phyloP scores from a whole-genome alignment of 2,329 filamentous ascomycete genomes.

The Talaromyces amestolkiae region DNA sequence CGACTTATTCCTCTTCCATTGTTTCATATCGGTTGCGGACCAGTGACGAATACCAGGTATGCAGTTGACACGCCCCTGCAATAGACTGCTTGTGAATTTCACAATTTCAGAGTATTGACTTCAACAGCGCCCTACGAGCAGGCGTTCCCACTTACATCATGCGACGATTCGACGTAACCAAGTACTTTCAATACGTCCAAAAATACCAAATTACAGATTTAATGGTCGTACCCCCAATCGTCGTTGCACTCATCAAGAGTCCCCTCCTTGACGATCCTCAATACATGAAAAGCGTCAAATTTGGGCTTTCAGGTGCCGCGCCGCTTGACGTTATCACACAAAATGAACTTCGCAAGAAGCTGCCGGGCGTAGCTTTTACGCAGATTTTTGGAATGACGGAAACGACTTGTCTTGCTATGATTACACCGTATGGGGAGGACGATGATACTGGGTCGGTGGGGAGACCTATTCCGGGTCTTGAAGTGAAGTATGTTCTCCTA shows the following conservation, averaged over 20 bases:
- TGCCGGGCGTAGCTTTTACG: neutral
- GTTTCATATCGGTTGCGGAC: neutral
- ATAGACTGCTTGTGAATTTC: too few species aligned
- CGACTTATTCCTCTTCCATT: neutral
- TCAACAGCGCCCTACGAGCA: slow-evolving; percentile 54
- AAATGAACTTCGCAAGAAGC: neutral
- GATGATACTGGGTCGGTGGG: slow-evolving; percentile 53
- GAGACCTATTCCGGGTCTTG: slow-evolving; percentile 46
- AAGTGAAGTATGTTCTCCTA: slow-evolving; percentile 39
- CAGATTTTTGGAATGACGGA: slow-evolving; percentile 58
- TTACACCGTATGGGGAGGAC: slow-evolving; percentile 34
- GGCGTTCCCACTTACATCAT: slow-evolving; percentile 58
- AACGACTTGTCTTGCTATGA: slow-evolving; percentile 46
- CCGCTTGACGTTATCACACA: neutral
- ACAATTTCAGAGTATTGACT: neutral
- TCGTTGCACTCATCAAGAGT: neutral
- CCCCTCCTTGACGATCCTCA: neutral
- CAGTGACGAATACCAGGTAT: neutral
- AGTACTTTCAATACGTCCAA: slow-evolving; percentile 55
- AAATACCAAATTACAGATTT: slow-evolving; percentile 1
- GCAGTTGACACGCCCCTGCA: neutral
- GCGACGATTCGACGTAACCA: slow-evolving; percentile 66
- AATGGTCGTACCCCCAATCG: neutral
- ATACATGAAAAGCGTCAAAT: neutral
- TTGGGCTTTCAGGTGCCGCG: neutral